Conservation (phyloP, 176 grass and related monocot species). For the Carex littledalei region DNA sequence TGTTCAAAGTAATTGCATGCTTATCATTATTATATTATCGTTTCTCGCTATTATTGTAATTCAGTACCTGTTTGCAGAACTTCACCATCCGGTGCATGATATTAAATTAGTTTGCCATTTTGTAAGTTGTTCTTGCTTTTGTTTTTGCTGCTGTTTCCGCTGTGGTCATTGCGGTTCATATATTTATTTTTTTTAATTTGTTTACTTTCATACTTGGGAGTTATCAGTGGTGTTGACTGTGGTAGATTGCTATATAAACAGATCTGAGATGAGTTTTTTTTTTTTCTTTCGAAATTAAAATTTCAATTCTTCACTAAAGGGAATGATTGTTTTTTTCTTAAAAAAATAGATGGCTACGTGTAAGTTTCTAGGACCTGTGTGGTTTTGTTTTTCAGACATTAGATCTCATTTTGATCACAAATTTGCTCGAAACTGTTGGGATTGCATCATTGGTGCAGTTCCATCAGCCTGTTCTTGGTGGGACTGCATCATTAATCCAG, state of each 20-base stretch:
- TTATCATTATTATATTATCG: slow-evolving; percentile 3
- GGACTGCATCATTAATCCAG: too few relatives aligned
- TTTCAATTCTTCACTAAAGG: too few relatives aligned
- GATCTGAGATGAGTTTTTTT: too few relatives aligned
- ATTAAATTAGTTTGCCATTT: background rate
- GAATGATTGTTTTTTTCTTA: too few relatives aligned
- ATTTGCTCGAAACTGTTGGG: too few relatives aligned
- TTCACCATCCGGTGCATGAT: background rate
- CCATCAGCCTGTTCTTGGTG: too few relatives aligned
- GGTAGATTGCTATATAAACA: slow-evolving; percentile 8
- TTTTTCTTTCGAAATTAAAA: too few relatives aligned
- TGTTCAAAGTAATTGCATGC: slow-evolving; percentile 1
- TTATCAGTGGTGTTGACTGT: background rate
- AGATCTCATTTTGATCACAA: too few relatives aligned
- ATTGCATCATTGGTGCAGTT: too few relatives aligned
- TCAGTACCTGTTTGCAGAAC: slow-evolving; percentile 13
- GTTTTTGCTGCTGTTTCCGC: background rate
- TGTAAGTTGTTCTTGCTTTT: background rate
- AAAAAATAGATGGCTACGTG: too few relatives aligned
- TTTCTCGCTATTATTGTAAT: slow-evolving; percentile 19
- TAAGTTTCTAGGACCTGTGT: too few relatives aligned
- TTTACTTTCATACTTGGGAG: background rate
- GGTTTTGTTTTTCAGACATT: too few relatives aligned
- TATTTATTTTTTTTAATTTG: background rate
- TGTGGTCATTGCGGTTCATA: background rate